Percentiles rank a stretch among this genome's conserved stretches.
Conservation (phyloP, 129 eudicot species). For the Centrapalus pauciflorus region DNA sequence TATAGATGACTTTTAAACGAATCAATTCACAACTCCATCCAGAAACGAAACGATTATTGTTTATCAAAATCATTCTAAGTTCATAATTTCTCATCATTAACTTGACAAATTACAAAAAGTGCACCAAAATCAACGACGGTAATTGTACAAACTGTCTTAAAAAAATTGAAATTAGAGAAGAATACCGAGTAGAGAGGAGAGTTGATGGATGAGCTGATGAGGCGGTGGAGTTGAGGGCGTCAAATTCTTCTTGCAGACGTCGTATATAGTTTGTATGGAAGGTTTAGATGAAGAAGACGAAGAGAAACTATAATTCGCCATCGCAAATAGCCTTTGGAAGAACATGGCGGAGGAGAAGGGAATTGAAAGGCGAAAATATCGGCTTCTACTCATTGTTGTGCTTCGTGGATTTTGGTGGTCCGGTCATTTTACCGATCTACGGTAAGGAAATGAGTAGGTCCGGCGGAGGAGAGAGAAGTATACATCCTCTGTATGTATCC, state of each 20-base stretch:
- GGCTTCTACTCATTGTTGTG: conserved; percentile 8
- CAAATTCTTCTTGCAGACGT: conserved; percentile 59
- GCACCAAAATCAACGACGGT: neutral
- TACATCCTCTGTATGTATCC: too few relatives aligned
- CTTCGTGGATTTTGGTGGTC: conserved; percentile 8
- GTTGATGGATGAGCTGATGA: conserved; percentile 41
- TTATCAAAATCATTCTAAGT: neutral
- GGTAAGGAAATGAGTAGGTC: neutral
- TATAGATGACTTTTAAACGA: neutral
- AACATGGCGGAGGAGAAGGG: conserved; percentile 18
- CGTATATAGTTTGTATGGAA: conserved; percentile 67
- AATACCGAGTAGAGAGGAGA: conserved; percentile 67
- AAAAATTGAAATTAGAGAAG: neutral
- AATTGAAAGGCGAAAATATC: conserved; percentile 19
- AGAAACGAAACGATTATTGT: neutral
- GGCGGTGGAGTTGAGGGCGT: conserved; percentile 35
- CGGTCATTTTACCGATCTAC: neutral
- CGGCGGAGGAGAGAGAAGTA: neutral
- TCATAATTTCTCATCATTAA: neutral
- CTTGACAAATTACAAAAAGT: neutral
- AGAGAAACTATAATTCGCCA: conserved; percentile 42
- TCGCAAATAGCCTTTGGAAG: conserved; percentile 40
- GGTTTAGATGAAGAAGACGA: conserved; percentile 26
- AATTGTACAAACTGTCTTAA: neutral
- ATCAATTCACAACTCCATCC: neutral